phyloP scores from a whole-genome alignment of 805 yeast genomes.

The Monosporozyma yasuniensis region DNA sequence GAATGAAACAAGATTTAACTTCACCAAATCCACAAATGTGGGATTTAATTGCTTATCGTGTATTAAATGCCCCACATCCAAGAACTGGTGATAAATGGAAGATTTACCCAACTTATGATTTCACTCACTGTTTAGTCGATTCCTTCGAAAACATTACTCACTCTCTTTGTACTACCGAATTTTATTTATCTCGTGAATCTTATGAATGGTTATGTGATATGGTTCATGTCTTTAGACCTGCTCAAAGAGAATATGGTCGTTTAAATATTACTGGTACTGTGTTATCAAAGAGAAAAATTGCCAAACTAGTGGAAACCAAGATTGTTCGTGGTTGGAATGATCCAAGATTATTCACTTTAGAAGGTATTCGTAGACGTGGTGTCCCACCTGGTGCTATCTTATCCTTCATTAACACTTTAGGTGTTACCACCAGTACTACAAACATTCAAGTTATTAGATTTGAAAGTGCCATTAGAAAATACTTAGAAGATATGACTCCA shows the following conservation, averaged over 20 bases:
- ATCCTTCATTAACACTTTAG: constrained; percentile 86
- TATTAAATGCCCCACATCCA: constrained; percentile 84
- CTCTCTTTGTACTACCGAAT: constrained; percentile 93
- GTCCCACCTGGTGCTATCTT: constrained; percentile 97
- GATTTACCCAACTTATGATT: constrained; percentile 96
- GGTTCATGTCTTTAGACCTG: constrained; percentile 91
- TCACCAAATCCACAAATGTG: constrained; percentile 99
- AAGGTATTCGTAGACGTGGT: constrained; percentile 93
- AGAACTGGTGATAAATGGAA: constrained; percentile 97
- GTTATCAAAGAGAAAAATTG: constrained; percentile 91
- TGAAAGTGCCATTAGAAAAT: constrained; percentile 81
- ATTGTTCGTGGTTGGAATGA: constrained; percentile 97
- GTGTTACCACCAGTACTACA: constrained; percentile 90
- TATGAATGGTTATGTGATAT: constrained; percentile 98
- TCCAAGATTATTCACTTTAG: constrained; percentile 91
- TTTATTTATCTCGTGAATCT: constrained; percentile 82
- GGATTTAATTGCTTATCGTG: constrained; percentile 97
- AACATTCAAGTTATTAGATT: constrained; percentile 85
- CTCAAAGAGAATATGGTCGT: constrained; percentile 97
- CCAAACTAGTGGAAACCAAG: constrained; percentile 74
- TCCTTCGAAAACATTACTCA: constrained; percentile 93
- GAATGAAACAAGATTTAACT: constrained; percentile 90
- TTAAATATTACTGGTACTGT: constrained; percentile 90
- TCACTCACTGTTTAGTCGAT: constrained; percentile 98
- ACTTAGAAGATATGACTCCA: constrained; percentile 84